A percentile compares a stretch with the other conserved stretches of the same genome.
Evolutionary conservation across 495 filamentous ascomycete genomes (phyloP).

Genomic region (Chlorociboria aeruginascens): DNA sequence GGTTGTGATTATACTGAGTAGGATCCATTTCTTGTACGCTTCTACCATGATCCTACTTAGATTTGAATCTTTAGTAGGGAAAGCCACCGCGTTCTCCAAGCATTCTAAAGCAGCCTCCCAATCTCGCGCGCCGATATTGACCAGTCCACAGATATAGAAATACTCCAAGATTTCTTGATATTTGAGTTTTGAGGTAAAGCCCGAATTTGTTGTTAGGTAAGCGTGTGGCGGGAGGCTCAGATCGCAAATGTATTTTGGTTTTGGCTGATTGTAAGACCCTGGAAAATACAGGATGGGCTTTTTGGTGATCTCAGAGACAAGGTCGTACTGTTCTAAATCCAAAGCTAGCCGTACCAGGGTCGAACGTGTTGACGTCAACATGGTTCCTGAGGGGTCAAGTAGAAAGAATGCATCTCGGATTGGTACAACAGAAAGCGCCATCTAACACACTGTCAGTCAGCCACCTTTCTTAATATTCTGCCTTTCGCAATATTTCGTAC

Average conservation of each 20-base stretch:
- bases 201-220: constrained; percentile 45
- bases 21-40: constrained; percentile 86
- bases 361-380: constrained; percentile 59
- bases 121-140: constrained; percentile 59
- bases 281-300: constrained; percentile 58
- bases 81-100: constrained; percentile 54
- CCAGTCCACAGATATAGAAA: constrained; percentile 64
- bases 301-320: constrained; percentile 54
- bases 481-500: too few relatives aligned
- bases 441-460: constrained; percentile 3
- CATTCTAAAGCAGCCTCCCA: constrained; percentile 64
- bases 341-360: constrained; percentile 49
- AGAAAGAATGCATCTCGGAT: constrained; percentile 56
- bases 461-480: background rate
- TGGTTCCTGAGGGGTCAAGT: constrained; percentile 57
- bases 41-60: constrained; percentile 73
- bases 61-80: constrained; percentile 42
- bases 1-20: constrained; percentile 60
- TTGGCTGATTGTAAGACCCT: constrained; percentile 20
- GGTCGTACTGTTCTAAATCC: constrained; percentile 36
- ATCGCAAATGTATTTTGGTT: constrained; percentile 17
- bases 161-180: constrained; percentile 58
- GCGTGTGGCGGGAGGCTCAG: constrained; percentile 12
- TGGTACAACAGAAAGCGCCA: constrained; percentile 39
- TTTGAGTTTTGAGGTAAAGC: constrained; percentile 45